Conservation (phyloP, 1,284 basidiomycete species). For the Pseudomicrostroma phylloplanum region DNA sequence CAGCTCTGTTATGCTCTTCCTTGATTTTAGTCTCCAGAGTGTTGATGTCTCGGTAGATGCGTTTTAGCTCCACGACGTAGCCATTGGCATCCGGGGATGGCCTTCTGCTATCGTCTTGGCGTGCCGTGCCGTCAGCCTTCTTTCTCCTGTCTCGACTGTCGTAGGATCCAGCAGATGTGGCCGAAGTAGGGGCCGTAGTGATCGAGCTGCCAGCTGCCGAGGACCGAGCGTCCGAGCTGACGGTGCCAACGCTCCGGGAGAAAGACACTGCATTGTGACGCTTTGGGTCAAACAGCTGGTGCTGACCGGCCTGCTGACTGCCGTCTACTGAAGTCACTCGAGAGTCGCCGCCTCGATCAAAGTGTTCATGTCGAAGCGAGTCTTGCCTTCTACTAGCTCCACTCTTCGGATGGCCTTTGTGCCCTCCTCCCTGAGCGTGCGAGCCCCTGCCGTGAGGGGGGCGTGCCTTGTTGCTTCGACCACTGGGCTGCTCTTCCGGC, state of each 20-base stretch:
- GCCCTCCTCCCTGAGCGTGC: no score
- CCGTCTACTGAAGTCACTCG: no score
- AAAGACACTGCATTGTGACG: neutral
- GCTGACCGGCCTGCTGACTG: no score
- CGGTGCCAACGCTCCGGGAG: conserved; percentile 8
- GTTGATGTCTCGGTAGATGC: conserved; percentile 69
- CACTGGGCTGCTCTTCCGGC: no score
- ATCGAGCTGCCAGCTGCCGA: neutral
- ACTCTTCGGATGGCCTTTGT: no score
- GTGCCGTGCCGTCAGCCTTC: neutral
- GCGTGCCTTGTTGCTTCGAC: no score
- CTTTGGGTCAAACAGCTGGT: conserved; percentile 4
- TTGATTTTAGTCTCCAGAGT: conserved; percentile 67
- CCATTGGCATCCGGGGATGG: conserved; percentile 54
- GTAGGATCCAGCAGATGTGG: conserved; percentile 14
- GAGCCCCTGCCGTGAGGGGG: no score
- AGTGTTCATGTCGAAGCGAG: neutral
- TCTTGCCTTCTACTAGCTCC: no score
- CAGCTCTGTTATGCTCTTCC: conserved; percentile 49
- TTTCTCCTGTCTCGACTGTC: conserved; percentile 8
- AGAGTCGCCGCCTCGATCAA: no score
- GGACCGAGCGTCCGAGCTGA: neutral
- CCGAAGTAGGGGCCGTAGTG: neutral
- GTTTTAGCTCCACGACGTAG: conserved; percentile 69
- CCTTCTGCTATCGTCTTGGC: neutral